Evolutionary conservation across 2,329 filamentous ascomycete species (phyloP).

Genomic region (Truncatella angustata): DNA sequence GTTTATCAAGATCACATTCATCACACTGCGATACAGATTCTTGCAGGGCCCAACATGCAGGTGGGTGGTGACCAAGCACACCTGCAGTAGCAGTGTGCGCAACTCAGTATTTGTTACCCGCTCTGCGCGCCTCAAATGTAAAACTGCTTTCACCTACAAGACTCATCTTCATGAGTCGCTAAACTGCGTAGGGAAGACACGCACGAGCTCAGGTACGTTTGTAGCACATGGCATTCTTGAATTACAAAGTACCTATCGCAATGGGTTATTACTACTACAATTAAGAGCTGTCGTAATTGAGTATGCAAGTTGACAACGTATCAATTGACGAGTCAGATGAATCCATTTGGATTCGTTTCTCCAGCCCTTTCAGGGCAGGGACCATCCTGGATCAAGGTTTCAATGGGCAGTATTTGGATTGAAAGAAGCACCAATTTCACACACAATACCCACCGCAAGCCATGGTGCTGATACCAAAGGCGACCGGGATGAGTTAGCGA

Average conservation of each 20-base stretch:
- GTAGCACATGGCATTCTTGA: not conserved
- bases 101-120: conserved; percentile 7
- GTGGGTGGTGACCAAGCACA: conserved; percentile 5
- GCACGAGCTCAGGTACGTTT: not conserved
- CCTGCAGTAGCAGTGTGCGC: conserved; percentile 5
- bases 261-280: not conserved
- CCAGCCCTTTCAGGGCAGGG: not conserved
- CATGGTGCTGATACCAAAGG: conserved; percentile 6
- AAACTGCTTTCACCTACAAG: no score
- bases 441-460: conserved; percentile 5
- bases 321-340: not conserved
- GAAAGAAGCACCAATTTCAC: not conserved
- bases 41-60: conserved; percentile 3
- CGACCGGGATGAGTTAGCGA: conserved; percentile 2
- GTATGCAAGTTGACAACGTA: not conserved
- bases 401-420: not conserved
- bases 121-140: conserved; percentile 8
- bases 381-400: no score
- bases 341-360: not conserved
- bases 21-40: conserved; percentile 2
- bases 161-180: no score
- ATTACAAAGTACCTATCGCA: not conserved
- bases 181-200: no score
- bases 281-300: not conserved
- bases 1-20: not conserved